phyloP scores from a whole-genome alignment of 208 protist species.

The Trypanosoma conorhini region DNA sequence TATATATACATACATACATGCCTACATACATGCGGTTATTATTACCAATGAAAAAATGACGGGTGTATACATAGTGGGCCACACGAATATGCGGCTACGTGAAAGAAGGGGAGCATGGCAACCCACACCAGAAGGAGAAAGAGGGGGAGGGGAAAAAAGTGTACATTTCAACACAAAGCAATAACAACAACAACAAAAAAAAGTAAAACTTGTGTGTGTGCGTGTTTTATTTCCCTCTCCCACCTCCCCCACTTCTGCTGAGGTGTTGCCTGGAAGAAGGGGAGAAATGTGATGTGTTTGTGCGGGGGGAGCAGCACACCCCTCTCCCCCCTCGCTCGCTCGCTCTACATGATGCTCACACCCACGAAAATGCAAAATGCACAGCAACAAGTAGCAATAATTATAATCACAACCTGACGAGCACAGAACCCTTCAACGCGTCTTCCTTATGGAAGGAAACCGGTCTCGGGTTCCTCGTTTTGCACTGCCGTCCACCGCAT shows the following conservation, averaged over 20 bases:
- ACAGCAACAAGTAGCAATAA: too few species aligned
- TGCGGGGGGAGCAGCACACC: too few species aligned
- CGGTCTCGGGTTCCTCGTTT: not conserved
- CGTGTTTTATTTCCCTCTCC: not conserved
- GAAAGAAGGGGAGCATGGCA: not conserved
- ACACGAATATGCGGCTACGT: not conserved
- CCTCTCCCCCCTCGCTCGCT: too few species aligned
- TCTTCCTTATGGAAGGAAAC: conserved; percentile 15
- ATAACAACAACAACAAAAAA: conserved; percentile 1
- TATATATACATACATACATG: conserved; percentile 6
- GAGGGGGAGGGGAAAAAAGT: conserved; percentile 1
- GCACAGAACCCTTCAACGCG: not conserved
- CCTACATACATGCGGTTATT: conserved; percentile 3
- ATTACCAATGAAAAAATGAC: not conserved
- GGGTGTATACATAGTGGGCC: not conserved
- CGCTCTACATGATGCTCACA: too few species aligned
- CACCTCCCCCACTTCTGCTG: not conserved
- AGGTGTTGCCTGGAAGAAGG: not conserved
- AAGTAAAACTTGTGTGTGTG: not conserved
- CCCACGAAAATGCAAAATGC: too few species aligned
- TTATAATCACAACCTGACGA: not conserved
- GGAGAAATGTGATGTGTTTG: not conserved
- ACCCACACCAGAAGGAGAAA: not conserved
- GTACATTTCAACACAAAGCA: not conserved
- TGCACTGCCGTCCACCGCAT: not conserved